Evolutionary conservation across 352 stramenopile genomes (phyloP), one percentile per base, ranked within the genome.

Genomic region (Globisporangium radiosum): DNA sequence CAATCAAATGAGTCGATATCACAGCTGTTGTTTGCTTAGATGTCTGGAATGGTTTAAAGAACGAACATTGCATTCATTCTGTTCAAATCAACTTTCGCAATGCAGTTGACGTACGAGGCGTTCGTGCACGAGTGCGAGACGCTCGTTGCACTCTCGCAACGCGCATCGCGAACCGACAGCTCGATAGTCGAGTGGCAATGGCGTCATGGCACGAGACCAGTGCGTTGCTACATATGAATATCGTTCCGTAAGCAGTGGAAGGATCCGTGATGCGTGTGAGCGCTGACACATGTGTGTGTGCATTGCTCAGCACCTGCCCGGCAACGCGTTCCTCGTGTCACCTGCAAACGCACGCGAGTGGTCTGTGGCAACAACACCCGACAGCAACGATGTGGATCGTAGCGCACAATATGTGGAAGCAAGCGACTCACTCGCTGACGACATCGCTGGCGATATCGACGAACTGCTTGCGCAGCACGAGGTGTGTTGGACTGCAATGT

Each of bases 281-380:
- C 38, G 25, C n/a, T 36, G 3, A 13, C 25, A 44, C 14, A n/a
- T 55, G 50, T 51, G 10, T 36, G 10, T 43, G 51, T 48, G 50
- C 6, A 15, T 33, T 60, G 38, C 14, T 2, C 60, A 89, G 80
- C 70, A 89, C 54, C 64, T 90, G 62, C 59, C 68, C 9, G 84
- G 84, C 43, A 78, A 87, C 49, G 71, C 76, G 40, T 94, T 76
- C 42, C 72, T 94, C 8, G 76, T 89, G 1, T 91, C 84, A 8
- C 68, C 55, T 42, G 72, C 64, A 3, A 89, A 90, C 38, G 56
- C 52, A 0, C 63, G 58, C 4, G 15, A 14, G 36, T 64, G 52
- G 57, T 4, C 3, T 40, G 17, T 8, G 56, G 40, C 37, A 33
- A 40, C 57, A 25, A n/a, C 37, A 4, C 48, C 15, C 15, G 39